Base-by-base conservation (phyloP, 1,284 basidiomycete species). In the Leccinum angustisporum region DNA sequence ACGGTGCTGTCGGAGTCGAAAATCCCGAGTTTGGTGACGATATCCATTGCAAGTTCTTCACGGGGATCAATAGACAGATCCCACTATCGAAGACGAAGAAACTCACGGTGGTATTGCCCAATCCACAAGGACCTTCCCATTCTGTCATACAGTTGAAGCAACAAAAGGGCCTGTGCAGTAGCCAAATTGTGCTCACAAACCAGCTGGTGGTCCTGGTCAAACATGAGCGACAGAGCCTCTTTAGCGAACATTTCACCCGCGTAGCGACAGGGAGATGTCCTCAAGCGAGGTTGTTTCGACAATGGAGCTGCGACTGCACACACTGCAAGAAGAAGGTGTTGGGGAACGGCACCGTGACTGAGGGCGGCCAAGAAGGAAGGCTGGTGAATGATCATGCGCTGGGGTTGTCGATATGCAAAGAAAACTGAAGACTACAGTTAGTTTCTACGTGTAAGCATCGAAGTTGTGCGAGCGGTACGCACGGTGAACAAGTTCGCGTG, bases 381-480 rank as follows among this genome's bases (percentile, higher is more conserved):
- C 61, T 88, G 88, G 75, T 92, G 90, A 53, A 92, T 82, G 65
- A 91, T 81, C 68, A 86, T 80, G 48, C 87, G 83, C 62, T 86
- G 83, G 10, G 91, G 90, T 70, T 92, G 88, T 68, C 86, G 87
- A 72, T 90, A 90, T 27, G 90, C 82, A 72, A 92, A 92, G 74
- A 92, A 92, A 11, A 92, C 90, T 92, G 68, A 36, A 38, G 27
- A 16, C 21, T 56, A 30, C 2, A 27, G 16, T 71, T 27, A 67
- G 57, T 31, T 31, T 53, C 34, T 53, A 38, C 43, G 58, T 36
- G 53, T 14, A 60, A 54, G 59, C 40, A 33, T 57, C 60, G 48
- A 40, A 30, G 58, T 55, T 46, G 25, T 21, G 3, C 25, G 25
- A 2, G 25, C 40, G 66, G 54, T 34, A 78, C 88, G 71, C 72